Evolutionary conservation across 2,329 filamentous ascomycete genomes (phyloP).

Genomic region (Trichoderma sp.): DNA sequence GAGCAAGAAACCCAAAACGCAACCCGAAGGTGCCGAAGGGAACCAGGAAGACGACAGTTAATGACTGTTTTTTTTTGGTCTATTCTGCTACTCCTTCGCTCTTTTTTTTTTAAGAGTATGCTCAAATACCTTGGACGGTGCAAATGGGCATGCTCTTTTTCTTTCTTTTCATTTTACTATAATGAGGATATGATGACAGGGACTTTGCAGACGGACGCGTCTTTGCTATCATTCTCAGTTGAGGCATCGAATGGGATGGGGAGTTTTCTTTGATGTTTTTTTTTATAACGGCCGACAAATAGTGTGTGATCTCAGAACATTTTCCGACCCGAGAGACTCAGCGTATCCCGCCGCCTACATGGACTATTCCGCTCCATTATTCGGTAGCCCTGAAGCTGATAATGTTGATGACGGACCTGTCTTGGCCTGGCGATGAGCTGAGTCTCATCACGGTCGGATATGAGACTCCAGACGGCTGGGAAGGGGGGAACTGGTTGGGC

Average conservation of each 20-base stretch:
- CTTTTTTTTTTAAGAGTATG: not conserved
- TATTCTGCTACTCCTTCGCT: slow-evolving; percentile 26
- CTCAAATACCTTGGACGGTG: not conserved
- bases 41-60: slow-evolving; percentile 45
- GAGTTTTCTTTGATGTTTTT: slow-evolving; percentile 17
- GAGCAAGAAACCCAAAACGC: slow-evolving; percentile 58
- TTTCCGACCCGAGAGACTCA: not conserved
- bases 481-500: slow-evolving; percentile 33
- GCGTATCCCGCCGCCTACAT: not conserved
- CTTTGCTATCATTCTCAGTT: slow-evolving; percentile 11
- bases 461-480: slow-evolving; percentile 18
- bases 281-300: slow-evolving; percentile 17
- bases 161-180: slow-evolving; percentile 23
- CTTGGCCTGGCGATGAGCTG: slow-evolving; percentile 40
- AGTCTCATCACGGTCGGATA: slow-evolving; percentile 24
- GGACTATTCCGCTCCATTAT: not conserved
- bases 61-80: slow-evolving; percentile 22
- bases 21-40: slow-evolving; percentile 37
- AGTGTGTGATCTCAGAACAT: slow-evolving; percentile 10
- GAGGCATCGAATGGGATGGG: slow-evolving; percentile 16
- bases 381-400: not conserved
- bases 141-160: slow-evolving; percentile 23
- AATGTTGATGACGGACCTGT: slow-evolving; percentile 7
- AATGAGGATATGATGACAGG: slow-evolving; percentile 36
- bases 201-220: slow-evolving; percentile 12